A percentile compares a stretch with the other conserved stretches of the same genome.
These are phyloP conservation scores for Plasmopara halstedii DNA, from an alignment of 352 stramenopile species.

Conservation along the genomic window DNA sequence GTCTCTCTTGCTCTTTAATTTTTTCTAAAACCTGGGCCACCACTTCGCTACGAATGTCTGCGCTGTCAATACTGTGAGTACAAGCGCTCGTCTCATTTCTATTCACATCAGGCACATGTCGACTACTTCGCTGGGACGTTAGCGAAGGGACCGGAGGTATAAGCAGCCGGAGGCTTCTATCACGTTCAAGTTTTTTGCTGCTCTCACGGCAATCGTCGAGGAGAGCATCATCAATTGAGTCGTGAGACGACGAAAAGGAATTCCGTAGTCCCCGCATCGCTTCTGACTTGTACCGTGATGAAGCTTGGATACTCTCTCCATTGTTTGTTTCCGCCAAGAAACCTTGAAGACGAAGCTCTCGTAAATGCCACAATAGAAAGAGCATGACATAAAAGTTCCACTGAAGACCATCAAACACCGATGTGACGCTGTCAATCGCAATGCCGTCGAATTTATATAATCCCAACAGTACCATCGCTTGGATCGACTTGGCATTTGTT, in stretches of 20 bases:
- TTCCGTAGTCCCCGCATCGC: slow-evolving; percentile 27
- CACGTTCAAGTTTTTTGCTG: slow-evolving; percentile 15
- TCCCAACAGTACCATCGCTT: slow-evolving; percentile 71
- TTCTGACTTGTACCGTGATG: slow-evolving; percentile 39
- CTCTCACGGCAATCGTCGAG: slow-evolving; percentile 12
- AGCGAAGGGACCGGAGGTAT: neutral
- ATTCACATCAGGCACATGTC: slow-evolving; percentile 5
- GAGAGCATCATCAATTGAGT: slow-evolving; percentile 75
- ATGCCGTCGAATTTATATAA: slow-evolving; percentile 83
- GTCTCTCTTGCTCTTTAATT: slow-evolving; percentile 35
- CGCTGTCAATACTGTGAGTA: slow-evolving; percentile 23
- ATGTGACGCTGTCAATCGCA: slow-evolving; percentile 39
- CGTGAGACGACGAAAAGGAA: slow-evolving; percentile 55
- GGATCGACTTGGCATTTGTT: slow-evolving; percentile 56
- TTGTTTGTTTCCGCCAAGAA: slow-evolving; percentile 49
- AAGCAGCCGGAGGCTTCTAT: neutral
- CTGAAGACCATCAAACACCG: slow-evolving; percentile 62
- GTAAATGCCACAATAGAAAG: slow-evolving; percentile 70
- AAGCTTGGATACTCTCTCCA: slow-evolving; percentile 18
- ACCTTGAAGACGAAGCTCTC: slow-evolving; percentile 69
- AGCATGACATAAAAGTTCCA: slow-evolving; percentile 83
- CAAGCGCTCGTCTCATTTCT: slow-evolving; percentile 17
- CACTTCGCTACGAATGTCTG: slow-evolving; percentile 29
- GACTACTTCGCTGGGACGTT: slow-evolving; percentile 18
- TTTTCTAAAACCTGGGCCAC: slow-evolving; percentile 41